phyloP scores from a whole-genome alignment of 176 grass and related monocot genomes.

The Juncus effusus region DNA sequence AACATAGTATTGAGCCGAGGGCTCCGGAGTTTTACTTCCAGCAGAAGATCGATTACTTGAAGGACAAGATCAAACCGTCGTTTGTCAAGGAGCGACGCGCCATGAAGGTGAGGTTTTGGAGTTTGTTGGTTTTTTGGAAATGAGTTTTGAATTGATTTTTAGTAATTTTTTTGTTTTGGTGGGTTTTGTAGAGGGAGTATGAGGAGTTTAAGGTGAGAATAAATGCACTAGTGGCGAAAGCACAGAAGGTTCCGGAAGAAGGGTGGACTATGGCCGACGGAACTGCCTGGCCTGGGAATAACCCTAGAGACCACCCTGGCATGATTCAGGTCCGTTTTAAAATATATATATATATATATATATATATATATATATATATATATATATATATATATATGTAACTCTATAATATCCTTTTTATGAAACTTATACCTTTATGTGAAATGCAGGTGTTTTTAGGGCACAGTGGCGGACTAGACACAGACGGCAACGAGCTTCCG shows the following conservation, averaged over 20 bases:
- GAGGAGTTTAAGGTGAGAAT: slow-evolving; percentile 90
- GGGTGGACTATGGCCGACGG: slow-evolving; percentile 97
- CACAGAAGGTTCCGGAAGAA: slow-evolving; percentile 91
- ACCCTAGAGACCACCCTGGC: slow-evolving; percentile 83
- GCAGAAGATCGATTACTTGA: slow-evolving; percentile 96
- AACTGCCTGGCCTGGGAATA: slow-evolving; percentile 93
- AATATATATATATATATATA: too few species aligned
- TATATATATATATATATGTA: too few species aligned
- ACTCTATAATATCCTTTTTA: slow-evolving; percentile 11
- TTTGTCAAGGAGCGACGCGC: slow-evolving; percentile 92
- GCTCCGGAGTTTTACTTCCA: slow-evolving; percentile 97
- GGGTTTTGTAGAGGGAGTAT: slow-evolving; percentile 59
- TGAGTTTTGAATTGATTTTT: slow-evolving; percentile 20
- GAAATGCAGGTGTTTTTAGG: slow-evolving; percentile 81
- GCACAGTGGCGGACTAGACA: slow-evolving; percentile 88
- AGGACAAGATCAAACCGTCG: slow-evolving; percentile 86
- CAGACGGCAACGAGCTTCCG: slow-evolving; percentile 93
- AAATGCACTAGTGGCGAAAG: slow-evolving; percentile 93
- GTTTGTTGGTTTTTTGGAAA: slow-evolving; percentile 14
- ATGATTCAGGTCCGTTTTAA: slow-evolving; percentile 70
- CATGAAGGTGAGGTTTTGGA: slow-evolving; percentile 69
- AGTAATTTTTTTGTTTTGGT: slow-evolving; percentile 6
- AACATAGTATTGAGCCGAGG: slow-evolving; percentile 78
- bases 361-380: too few species aligned
- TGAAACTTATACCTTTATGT: neutral